Evolutionary conservation across 257 asterid genomes (phyloP).

Genomic region (Solanum microdontum): DNA sequence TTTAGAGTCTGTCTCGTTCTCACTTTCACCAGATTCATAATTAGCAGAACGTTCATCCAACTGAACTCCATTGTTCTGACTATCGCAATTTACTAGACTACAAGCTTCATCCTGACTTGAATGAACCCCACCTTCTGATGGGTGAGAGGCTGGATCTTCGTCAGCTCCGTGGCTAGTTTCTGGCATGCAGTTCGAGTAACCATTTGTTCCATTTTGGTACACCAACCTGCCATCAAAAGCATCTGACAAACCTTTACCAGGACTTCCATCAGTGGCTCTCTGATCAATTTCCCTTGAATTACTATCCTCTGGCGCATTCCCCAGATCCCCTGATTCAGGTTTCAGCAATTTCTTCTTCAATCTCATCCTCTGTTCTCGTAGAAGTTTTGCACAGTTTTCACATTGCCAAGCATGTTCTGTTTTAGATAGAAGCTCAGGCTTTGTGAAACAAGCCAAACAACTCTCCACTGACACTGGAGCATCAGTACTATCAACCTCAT

Average conservation of each 20-base stretch:
- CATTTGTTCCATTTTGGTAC: conserved; percentile 15
- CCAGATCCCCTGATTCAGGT: conserved; percentile 6
- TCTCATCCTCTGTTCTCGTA: conserved; percentile 32
- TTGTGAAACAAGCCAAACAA: conserved; percentile 63
- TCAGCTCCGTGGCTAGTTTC: conserved; percentile 17
- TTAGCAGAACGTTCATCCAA: conserved; percentile 14
- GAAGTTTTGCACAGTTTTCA: conserved; percentile 71
- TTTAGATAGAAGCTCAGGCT: conserved; percentile 70
- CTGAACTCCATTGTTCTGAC: conserved; percentile 1
- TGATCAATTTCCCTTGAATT: not conserved
- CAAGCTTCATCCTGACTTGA: conserved; percentile 10
- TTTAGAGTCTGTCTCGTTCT: conserved; percentile 28
- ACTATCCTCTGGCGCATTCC: conserved; percentile 16
- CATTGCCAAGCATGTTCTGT: conserved; percentile 94
- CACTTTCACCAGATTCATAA: conserved; percentile 28
- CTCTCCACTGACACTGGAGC: conserved; percentile 81
- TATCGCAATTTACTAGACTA: conserved; percentile 4
- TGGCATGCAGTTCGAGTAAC: conserved; percentile 8
- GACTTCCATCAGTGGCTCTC: conserved; percentile 9
- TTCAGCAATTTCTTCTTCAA: conserved; percentile 20
- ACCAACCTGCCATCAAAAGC: conserved; percentile 10
- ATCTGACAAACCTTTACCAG: conserved; percentile 13
- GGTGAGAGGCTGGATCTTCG: conserved; percentile 11
- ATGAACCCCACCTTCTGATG: conserved; percentile 10
- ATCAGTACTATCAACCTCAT: conserved; percentile 74